phyloP scores from a whole-genome alignment of 73 alveolate genomes.

The Urostyla sp. region DNA sequence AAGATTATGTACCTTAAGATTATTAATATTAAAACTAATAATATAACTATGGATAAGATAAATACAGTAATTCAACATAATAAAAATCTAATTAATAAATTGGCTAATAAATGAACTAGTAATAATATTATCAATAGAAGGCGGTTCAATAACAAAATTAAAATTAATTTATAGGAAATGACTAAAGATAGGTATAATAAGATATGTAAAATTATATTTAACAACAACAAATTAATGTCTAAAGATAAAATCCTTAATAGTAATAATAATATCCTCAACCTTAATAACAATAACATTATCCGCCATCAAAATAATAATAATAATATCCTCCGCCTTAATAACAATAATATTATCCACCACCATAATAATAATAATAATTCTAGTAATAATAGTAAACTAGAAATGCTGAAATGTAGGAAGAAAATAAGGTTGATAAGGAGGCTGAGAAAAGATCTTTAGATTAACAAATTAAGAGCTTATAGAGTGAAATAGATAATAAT shows the following conservation, averaged over 20 bases:
- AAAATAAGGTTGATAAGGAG: background rate
- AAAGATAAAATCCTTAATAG: background rate
- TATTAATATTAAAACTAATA: background rate
- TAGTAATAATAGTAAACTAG: background rate
- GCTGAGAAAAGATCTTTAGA: conserved; percentile 22
- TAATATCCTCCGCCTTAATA: background rate
- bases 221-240: background rate
- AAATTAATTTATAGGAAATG: background rate
- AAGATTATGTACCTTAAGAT: conserved; percentile 3
- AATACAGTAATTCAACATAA: background rate
- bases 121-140: background rate
- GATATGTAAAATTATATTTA: conserved; percentile 11
- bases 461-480: conserved; percentile 9
- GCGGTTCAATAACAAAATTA: background rate
- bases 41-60: background rate
- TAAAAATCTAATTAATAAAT: background rate
- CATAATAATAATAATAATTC: background rate
- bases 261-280: background rate
- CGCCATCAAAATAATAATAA: background rate
- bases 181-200: conserved; percentile 5
- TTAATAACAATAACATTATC: conserved; percentile 3
- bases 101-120: conserved; percentile 23
- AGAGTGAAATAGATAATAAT: conserved; percentile 48
- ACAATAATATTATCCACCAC: background rate
- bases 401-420: background rate